Conservation (phyloP, 2,329 filamentous ascomycete species). For the Ceratocystis colombiana region DNA sequence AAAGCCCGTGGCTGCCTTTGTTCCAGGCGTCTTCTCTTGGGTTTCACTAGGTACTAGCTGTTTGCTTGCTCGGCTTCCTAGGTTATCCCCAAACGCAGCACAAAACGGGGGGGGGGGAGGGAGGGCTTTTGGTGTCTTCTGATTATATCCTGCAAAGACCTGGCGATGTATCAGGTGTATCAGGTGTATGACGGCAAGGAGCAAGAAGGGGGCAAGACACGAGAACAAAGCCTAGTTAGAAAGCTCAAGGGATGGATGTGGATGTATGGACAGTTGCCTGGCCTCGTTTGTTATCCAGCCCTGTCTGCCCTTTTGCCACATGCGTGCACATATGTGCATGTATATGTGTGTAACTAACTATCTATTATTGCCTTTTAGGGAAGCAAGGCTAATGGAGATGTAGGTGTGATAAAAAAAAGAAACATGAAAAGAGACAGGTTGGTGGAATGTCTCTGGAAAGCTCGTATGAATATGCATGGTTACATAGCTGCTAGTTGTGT, state of each 20-base stretch:
- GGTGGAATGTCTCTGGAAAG: not conserved
- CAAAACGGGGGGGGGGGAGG: too few relatives aligned
- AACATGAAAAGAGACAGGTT: not conserved
- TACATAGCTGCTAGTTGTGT: not conserved
- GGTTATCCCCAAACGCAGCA: too few relatives aligned
- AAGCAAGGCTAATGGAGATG: not conserved
- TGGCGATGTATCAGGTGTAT: not conserved
- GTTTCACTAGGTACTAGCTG: too few relatives aligned
- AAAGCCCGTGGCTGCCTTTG: not conserved
- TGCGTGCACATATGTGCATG: not conserved
- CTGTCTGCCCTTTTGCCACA: too few relatives aligned
- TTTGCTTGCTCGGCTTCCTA: too few relatives aligned
- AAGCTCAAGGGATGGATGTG: too few relatives aligned
- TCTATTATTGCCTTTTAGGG: not conserved
- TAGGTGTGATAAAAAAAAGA: not conserved
- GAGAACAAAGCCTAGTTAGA: not conserved
- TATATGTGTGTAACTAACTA: not conserved
- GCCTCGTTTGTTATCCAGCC: too few relatives aligned
- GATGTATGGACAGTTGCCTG: too few relatives aligned
- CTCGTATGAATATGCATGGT: not conserved
- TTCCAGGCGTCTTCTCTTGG: not conserved
- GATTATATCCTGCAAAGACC: not conserved
- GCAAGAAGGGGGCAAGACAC: not conserved
- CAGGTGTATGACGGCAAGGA: not conserved
- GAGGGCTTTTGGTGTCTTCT: conserved; percentile 3